These are phyloP conservation scores for Physaria fendleri DNA, from an alignment of 345 rosid genomes.

Conservation along the genomic window DNA sequence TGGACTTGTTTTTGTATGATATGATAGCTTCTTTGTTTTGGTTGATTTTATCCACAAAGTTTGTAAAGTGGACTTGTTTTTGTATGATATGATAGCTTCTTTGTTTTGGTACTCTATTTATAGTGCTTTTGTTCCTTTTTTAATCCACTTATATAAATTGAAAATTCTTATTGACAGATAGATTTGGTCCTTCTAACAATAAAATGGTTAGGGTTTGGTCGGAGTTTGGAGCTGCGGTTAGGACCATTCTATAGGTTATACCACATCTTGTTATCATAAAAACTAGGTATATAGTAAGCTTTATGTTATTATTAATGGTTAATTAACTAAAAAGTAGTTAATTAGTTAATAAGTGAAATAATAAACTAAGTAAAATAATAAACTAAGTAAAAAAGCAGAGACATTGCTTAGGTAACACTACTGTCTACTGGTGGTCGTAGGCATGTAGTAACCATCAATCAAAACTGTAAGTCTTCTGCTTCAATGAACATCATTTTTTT, in stretches of 20 bases:
- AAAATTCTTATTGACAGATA: constrained; percentile 15
- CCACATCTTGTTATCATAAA: not conserved
- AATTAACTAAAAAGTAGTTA: not conserved
- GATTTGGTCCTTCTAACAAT: not conserved
- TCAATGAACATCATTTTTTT: constrained; percentile 13
- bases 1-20: not conserved
- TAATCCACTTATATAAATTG: not conserved
- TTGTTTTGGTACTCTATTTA: constrained; percentile 15
- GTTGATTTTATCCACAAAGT: not conserved
- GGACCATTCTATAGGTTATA: too few species aligned
- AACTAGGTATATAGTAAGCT: not conserved
- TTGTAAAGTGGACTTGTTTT: not conserved
- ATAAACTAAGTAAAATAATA: not conserved
- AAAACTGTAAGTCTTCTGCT: constrained; percentile 24
- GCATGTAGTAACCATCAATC: constrained; percentile 24
- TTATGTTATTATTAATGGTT: not conserved
- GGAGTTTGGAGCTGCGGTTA: too few species aligned
- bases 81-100: constrained; percentile 18
- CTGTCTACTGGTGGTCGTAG: not conserved
- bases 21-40: too few species aligned
- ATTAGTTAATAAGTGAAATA: not conserved
- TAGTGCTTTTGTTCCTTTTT: not conserved
- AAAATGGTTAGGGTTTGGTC: too few species aligned
- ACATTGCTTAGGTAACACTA: constrained; percentile 21
- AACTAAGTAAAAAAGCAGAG: not conserved